Evolutionary conservation across 805 yeast species (phyloP).

Genomic region (Saturnispora saitoi): DNA sequence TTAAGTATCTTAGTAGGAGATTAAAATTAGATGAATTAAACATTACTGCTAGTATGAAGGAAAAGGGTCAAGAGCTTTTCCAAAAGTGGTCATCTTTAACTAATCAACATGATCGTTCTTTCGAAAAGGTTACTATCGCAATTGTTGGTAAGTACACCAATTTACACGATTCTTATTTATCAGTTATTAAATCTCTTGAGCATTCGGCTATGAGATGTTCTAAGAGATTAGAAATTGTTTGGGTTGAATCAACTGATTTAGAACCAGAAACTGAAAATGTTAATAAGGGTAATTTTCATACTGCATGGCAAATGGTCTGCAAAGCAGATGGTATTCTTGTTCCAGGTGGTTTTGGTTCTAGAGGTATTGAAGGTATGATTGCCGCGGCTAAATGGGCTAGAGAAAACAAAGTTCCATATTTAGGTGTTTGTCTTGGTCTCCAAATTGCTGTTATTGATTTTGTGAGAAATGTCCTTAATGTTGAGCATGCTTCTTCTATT

Average conservation of each 20-base stretch:
- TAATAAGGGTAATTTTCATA: slow-evolving; percentile 74
- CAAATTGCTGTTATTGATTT: slow-evolving; percentile 96
- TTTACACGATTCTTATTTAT: slow-evolving; percentile 88
- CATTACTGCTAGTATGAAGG: slow-evolving; percentile 40
- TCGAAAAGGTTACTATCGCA: slow-evolving; percentile 86
- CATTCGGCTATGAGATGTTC: slow-evolving; percentile 89
- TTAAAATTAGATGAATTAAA: slow-evolving; percentile 46
- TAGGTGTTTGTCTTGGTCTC: slow-evolving; percentile 96
- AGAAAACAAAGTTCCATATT: slow-evolving; percentile 84
- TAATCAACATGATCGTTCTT: slow-evolving; percentile 68
- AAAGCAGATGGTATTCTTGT: slow-evolving; percentile 94
- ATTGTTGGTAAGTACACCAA: slow-evolving; percentile 96
- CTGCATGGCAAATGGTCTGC: slow-evolving; percentile 91
- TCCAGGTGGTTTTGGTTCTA: slow-evolving; percentile 96
- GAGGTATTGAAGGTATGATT: slow-evolving; percentile 99
- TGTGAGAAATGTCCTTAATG: slow-evolving; percentile 70
- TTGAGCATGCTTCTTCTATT: slow-evolving; percentile 62
- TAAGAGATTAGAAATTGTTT: slow-evolving; percentile 75
- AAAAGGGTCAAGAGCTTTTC: slow-evolving; percentile 64
- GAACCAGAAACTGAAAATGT: slow-evolving; percentile 60
- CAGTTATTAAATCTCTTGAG: slow-evolving; percentile 91
- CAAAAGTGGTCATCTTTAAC: slow-evolving; percentile 76
- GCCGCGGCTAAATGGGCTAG: slow-evolving; percentile 98
- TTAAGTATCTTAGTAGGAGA: slow-evolving; percentile 62
- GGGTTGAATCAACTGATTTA: slow-evolving; percentile 93